A percentile compares a stretch with the other conserved stretches of the same genome.
phyloP scores from a whole-genome alignment of 1,284 basidiomycete species.

The Ganoderma leucocontextum region DNA sequence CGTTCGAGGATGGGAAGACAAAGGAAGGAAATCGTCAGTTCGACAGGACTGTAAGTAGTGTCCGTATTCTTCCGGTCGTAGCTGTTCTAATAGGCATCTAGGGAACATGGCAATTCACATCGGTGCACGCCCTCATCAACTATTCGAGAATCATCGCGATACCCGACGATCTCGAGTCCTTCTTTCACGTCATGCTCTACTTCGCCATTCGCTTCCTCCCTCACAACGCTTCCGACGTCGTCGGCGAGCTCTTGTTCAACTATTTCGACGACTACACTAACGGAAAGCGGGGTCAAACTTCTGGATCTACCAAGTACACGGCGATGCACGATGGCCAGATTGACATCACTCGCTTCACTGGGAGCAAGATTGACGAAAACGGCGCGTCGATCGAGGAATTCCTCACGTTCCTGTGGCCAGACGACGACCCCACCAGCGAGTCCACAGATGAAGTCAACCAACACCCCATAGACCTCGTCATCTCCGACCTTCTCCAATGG shows the following conservation, averaged over 20 bases:
- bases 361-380: neutral
- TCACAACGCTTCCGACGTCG: neutral
- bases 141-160: neutral
- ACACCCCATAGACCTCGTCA: neutral
- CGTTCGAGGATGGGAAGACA: neutral
- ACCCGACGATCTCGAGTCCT: slow-evolving; percentile 25
- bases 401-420: neutral
- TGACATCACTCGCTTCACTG: neutral
- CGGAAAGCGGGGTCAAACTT: neutral
- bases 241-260: neutral
- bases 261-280: neutral
- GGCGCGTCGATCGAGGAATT: neutral
- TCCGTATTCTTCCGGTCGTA: neutral
- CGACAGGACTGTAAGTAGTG: slow-evolving; percentile 14
- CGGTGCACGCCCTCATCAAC: slow-evolving; percentile 14
- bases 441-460: neutral
- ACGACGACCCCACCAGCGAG: neutral
- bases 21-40: slow-evolving; percentile 4
- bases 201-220: neutral
- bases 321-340: neutral
- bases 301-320: neutral
- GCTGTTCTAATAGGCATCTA: neutral
- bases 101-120: slow-evolving; percentile 29
- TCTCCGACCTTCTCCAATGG: neutral
- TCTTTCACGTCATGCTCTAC: slow-evolving; percentile 12